A percentile compares a stretch with the other conserved stretches of the same genome.
phyloP scores from a whole-genome alignment of 345 rosid species.

The Citrus glauca region DNA sequence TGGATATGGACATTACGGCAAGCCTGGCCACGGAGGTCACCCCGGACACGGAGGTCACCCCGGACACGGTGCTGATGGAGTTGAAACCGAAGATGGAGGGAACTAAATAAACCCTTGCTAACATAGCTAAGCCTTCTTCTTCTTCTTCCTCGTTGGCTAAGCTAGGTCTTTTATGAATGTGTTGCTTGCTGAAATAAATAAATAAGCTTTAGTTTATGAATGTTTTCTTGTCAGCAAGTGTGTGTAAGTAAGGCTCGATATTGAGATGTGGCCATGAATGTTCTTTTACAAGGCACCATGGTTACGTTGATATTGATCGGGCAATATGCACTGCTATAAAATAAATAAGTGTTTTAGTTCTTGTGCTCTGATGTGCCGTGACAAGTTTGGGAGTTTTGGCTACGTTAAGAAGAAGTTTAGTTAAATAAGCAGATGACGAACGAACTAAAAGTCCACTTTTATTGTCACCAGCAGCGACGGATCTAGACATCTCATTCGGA shows the following conservation, averaged over 20 bases:
- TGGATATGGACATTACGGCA: not conserved
- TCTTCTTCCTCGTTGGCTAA: not conserved
- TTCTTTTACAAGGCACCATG: not conserved
- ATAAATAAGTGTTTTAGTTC: not conserved
- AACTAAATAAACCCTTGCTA: not conserved
- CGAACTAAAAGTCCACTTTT: too few species aligned
- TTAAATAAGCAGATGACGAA: too few species aligned
- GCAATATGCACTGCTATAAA: not conserved
- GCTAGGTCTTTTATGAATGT: not conserved
- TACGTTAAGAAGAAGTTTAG: too few species aligned
- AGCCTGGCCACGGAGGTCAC: constrained; percentile 3
- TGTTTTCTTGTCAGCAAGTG: not conserved
- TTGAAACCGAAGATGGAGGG: not conserved
- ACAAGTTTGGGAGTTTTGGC: not conserved
- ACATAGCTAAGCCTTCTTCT: too few species aligned
- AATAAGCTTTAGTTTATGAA: not conserved
- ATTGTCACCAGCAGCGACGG: too few species aligned
- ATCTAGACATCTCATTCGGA: too few species aligned
- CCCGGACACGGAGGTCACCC: too few species aligned
- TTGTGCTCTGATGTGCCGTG: not conserved
- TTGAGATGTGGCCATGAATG: not conserved
- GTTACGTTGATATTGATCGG: not conserved
- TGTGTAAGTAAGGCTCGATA: not conserved
- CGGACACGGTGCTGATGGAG: constrained; percentile 2
- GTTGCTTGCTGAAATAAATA: not conserved